A percentile compares a stretch with the other conserved stretches of the same genome.
Evolutionary conservation across 768 basidiomycete species (phyloP).

Genomic region (Lactarius sp.): DNA sequence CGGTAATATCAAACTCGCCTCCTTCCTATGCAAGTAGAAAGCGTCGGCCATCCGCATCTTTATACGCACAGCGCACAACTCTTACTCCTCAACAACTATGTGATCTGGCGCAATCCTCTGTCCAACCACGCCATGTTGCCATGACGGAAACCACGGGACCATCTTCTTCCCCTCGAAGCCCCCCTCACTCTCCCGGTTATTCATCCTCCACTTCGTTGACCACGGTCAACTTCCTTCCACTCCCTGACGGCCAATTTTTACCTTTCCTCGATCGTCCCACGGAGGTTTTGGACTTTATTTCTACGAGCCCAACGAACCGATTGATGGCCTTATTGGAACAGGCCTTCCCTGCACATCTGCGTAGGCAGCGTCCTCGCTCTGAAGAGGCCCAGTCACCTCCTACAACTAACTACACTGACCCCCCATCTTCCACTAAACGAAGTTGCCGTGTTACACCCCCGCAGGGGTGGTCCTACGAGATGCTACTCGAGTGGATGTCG

Average conservation of each 20-base stretch:
- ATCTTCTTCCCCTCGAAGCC: slow-evolving; percentile 1
- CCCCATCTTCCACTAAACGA: not conserved
- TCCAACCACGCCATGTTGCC: slow-evolving; percentile 4
- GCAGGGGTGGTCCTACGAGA: slow-evolving; percentile 21
- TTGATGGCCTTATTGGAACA: slow-evolving; percentile 26
- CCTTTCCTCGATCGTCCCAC: slow-evolving; percentile 25
- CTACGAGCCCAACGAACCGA: slow-evolving; percentile 24
- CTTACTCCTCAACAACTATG: slow-evolving; percentile 23
- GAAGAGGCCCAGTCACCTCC: not conserved
- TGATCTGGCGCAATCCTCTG: slow-evolving; percentile 22
- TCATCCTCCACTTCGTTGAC: not conserved
- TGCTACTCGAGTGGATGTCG: slow-evolving; percentile 26
- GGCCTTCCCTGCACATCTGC: slow-evolving; percentile 23
- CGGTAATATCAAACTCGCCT: slow-evolving; percentile 5
- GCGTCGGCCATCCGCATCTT: slow-evolving; percentile 14
- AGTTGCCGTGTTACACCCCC: slow-evolving; percentile 6
- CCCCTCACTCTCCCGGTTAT: not conserved
- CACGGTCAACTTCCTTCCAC: slow-evolving; percentile 10
- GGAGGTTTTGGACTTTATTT: slow-evolving; percentile 24
- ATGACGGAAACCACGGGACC: not conserved
- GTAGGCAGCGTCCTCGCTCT: slow-evolving; percentile 2
- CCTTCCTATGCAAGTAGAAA: slow-evolving; percentile 17
- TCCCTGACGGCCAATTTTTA: slow-evolving; percentile 23
- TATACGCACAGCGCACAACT: slow-evolving; percentile 18
- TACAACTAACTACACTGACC: not conserved